A percentile compares a stretch with the other conserved stretches of the same genome.
Conservation (phyloP, 2,329 filamentous ascomycete species). For the Aureobasidium leucospermi region DNA sequence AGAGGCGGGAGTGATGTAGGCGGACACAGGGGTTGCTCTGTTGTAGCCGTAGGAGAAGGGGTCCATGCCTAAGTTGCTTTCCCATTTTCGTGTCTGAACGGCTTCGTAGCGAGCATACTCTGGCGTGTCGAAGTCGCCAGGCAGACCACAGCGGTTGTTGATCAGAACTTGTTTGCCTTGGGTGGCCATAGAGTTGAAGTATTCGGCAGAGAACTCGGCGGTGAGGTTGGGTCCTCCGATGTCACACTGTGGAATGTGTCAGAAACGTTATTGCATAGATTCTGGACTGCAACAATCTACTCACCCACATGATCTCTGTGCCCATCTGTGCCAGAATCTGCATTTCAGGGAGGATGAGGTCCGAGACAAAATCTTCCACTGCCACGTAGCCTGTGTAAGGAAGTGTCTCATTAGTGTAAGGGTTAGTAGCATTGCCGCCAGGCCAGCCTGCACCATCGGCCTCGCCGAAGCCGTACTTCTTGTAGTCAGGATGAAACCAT, state of each 20-base stretch:
- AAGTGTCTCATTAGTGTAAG: conserved; percentile 35
- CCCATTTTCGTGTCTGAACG: conserved; percentile 51
- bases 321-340: conserved; percentile 35
- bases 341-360: conserved; percentile 40
- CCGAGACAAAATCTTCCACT: conserved; percentile 34
- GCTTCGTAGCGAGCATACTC: conserved; percentile 48
- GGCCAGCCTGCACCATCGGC: conserved; percentile 23
- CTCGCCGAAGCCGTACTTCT: conserved; percentile 32
- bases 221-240: conserved; percentile 39
- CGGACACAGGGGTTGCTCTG: conserved; percentile 41
- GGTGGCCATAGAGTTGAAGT: conserved; percentile 35
- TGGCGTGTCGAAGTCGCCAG: conserved; percentile 54
- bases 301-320: conserved; percentile 35
- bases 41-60: conserved; percentile 55
- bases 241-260: conserved; percentile 32
- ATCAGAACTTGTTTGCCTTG: conserved; percentile 45
- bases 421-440: conserved; percentile 38
- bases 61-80: conserved; percentile 53
- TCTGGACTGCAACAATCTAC: not conserved
- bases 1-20: conserved; percentile 47
- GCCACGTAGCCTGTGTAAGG: conserved; percentile 40
- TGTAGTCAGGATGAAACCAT: conserved; percentile 41
- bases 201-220: conserved; percentile 34
- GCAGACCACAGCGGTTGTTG: conserved; percentile 51
- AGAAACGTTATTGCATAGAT: not conserved